Evolutionary conservation across 257 asterid genomes (phyloP), one percentile per base, ranked within the genome.

Genomic region (Gentiana dahurica): DNA sequence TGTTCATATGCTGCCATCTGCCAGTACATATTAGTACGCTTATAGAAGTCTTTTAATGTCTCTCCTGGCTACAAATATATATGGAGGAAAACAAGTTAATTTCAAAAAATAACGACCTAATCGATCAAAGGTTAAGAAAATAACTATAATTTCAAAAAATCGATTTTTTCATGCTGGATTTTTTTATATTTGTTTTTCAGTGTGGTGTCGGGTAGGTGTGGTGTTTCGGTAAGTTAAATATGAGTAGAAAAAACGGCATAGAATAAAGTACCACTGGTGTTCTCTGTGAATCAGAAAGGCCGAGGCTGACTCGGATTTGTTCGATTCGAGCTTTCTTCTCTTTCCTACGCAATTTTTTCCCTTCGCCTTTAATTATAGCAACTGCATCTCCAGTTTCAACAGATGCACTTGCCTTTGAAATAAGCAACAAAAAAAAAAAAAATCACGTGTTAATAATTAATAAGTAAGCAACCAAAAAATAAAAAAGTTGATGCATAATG

Each of bases 1-100:
- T 92, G 97, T 64, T 92, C 95, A 68, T 85, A 81, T 46, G 98
- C 98, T 58, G 98, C 98, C 97, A 92, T 85, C 77, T 88, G 98
- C 98, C 98, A 92, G 84, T 92, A 92, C 88, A 77, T 75, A 71
- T 88, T 81, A 49, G 98, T 92, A 48, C 98, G 94, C 70, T 80
- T 85, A 59, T 79, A 92, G 79, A 92, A 92, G 73, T 92, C 97
- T 80, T 78, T 85, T 57, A 92, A 69, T 36, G 97, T 70, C 67
- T 92, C 98, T 50, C 97, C 98, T 24, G 95, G 94, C 98, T 91
- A 47, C 34, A 56, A 51, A 24, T 15, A 24, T 24, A 15, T 0
- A 24, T 24, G 0, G 24, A 24, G 24, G 24, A 24, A 24, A 24
- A 24, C 24, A 24, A 24, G 24, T 24, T 24, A 24, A 24, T 24